phyloP scores from a whole-genome alignment of 2,329 filamentous ascomycete species.

The Neophaeococcomyces aloes region DNA sequence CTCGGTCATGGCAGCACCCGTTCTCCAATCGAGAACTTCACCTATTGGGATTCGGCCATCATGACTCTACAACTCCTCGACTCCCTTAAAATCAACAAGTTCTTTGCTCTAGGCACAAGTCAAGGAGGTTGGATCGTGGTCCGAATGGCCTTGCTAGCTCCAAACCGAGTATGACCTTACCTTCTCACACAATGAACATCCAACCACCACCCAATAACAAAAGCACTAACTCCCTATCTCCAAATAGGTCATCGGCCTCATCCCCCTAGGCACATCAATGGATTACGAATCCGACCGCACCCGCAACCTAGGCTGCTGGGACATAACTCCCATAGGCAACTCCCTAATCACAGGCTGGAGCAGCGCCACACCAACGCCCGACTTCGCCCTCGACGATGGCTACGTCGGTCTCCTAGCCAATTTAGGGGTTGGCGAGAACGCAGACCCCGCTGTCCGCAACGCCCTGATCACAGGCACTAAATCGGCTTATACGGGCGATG shows the following conservation, averaged over 20 bases:
- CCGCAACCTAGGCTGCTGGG: conserved; percentile 40
- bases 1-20: conserved; percentile 43
- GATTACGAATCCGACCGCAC: conserved; percentile 39
- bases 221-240: not conserved
- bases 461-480: conserved; percentile 39
- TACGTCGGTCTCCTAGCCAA: conserved; percentile 39
- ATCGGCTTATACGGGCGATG: conserved; percentile 39
- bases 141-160: conserved; percentile 43
- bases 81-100: conserved; percentile 19
- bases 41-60: conserved; percentile 45
- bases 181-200: too few species aligned
- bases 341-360: conserved; percentile 33
- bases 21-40: conserved; percentile 36
- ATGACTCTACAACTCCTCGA: conserved; percentile 33
- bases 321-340: conserved; percentile 28
- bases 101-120: conserved; percentile 37
- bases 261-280: conserved; percentile 44
- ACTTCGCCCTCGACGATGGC: conserved; percentile 33
- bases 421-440: conserved; percentile 38
- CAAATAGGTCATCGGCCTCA: conserved; percentile 42
- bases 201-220: too few species aligned
- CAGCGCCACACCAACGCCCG: conserved; percentile 28
- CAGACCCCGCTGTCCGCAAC: conserved; percentile 27
- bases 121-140: conserved; percentile 45
- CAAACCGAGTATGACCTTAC: conserved; percentile 30